Evolutionary conservation across 192 early-diverging fungal genomes (phyloP), one percentile per base, ranked within the genome.

Genomic region (Phlyctochytrium arcticum): DNA sequence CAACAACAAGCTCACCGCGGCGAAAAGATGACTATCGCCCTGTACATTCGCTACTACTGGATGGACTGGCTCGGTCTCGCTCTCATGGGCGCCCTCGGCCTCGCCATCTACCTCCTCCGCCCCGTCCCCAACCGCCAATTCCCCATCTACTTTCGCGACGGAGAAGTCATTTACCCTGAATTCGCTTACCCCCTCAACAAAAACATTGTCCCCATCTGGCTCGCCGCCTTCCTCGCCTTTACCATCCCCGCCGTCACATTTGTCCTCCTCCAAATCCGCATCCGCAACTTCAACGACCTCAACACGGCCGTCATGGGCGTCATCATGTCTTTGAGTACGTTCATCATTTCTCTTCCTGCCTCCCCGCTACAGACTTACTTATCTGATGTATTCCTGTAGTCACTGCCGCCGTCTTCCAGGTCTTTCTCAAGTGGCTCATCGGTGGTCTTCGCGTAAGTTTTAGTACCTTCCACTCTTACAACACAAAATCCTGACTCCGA

Each of bases 341-440:
- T 2, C 1, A 21, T 53, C 50, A 15, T 24, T 2, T n/a, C 50
- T 17, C 1, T 12, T 27, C 26, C 24, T 53, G 24, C 50, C n/a
- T n/a, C n/a, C n/a, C n/a, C n/a, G n/a, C n/a, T n/a, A n/a, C n/a
- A n/a, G n/a, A n/a, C n/a, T n/a, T n/a, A n/a, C n/a, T n/a, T n/a
- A 24, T 53, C 50, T 24, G 17, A 12, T 1, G 0, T 1, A 34
- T 4, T 46, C 15, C 19, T 21, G 8, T 36, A 60, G 63, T 65
- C 34, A 57, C 63, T 21, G 51, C 63, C n/a, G 54, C 53, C 26
- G 51, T 65, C 27, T 65, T 65, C 54, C 63, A 65, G 30, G 63
- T 65, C 21, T 54, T 65, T 31, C 36, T 56, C 36, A 65, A 65
- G 42, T 65, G 63, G 63, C 63, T 65, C 63, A 65, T 65, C 31